Conservation (phyloP, 2,329 filamentous ascomycete species). For the Fusarium subglutinans region DNA sequence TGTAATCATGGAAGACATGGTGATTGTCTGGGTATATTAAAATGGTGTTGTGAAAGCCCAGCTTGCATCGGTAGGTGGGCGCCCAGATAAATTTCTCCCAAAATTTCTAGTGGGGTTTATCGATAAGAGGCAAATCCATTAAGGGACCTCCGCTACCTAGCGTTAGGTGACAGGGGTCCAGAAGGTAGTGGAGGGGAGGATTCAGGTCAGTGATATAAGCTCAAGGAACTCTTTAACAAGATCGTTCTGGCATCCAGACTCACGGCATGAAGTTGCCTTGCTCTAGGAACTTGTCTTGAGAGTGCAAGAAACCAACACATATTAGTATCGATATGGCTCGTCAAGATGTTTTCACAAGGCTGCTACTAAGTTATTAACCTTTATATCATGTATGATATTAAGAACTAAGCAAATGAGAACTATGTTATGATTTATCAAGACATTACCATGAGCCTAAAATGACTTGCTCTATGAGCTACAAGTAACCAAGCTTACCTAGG, state of each 20-base stretch:
- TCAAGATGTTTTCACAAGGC: not conserved
- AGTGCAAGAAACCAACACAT: not conserved
- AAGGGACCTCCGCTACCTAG: not conserved
- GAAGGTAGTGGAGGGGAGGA: not conserved
- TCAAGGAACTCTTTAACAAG: not conserved
- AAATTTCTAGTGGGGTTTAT: constrained; percentile 53
- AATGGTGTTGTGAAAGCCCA: constrained; percentile 30
- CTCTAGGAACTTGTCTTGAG: not conserved
- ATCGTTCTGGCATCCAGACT: not conserved
- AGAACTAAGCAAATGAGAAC: not conserved
- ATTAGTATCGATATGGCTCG: not conserved
- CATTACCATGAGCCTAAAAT: not conserved
- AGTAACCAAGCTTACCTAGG: not conserved
- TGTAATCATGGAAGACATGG: constrained; percentile 76
- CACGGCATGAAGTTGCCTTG: not conserved
- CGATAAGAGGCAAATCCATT: constrained; percentile 45
- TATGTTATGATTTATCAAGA: not conserved
- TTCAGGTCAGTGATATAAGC: not conserved
- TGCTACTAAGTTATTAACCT: not conserved
- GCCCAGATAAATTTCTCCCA: constrained; percentile 44
- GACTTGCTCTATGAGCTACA: not conserved
- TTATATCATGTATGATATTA: not conserved
- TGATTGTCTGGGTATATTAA: constrained; percentile 45
- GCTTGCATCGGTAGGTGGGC: constrained; percentile 20
- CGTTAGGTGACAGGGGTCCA: not conserved